Evolutionary conservation across 345 rosid species (phyloP).

Genomic region (Moringa oleifera): DNA sequence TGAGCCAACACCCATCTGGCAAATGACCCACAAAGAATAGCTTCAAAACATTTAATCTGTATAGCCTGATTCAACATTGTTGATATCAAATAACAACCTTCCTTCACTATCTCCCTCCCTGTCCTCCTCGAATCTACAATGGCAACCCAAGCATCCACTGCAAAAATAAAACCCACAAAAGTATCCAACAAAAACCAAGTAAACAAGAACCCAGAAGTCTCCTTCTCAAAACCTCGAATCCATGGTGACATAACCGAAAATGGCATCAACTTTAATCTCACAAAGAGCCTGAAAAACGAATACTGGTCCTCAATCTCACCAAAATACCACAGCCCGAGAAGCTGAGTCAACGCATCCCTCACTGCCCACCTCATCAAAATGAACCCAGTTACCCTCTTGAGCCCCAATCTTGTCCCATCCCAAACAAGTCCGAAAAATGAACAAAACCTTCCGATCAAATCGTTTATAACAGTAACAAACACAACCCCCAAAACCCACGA

Average conservation of each 20-base stretch:
- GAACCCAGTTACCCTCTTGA: conserved; percentile 76
- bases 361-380: conserved; percentile 89
- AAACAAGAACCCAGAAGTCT: conserved; percentile 80
- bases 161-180: conserved; percentile 52
- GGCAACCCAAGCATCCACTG: conserved; percentile 86
- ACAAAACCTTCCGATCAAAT: conserved; percentile 53
- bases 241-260: conserved; percentile 79
- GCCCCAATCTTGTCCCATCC: conserved; percentile 77
- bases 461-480: conserved; percentile 64
- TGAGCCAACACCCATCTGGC: conserved; percentile 51
- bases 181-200: conserved; percentile 80
- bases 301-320: conserved; percentile 87
- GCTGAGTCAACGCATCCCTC: conserved; percentile 82
- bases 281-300: conserved; percentile 76
- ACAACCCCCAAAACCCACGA: conserved; percentile 71
- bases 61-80: conserved; percentile 68
- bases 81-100: conserved; percentile 74
- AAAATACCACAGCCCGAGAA: conserved; percentile 80
- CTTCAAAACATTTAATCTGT: conserved; percentile 77
- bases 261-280: conserved; percentile 89
- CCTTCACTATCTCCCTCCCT: conserved; percentile 82
- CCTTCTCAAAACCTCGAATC: conserved; percentile 78
- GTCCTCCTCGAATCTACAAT: conserved; percentile 75
- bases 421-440: conserved; percentile 49
- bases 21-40: conserved; percentile 69